Evolutionary conservation across 73 alveolate species (phyloP).

Genomic region (Paramecium bursaria): DNA sequence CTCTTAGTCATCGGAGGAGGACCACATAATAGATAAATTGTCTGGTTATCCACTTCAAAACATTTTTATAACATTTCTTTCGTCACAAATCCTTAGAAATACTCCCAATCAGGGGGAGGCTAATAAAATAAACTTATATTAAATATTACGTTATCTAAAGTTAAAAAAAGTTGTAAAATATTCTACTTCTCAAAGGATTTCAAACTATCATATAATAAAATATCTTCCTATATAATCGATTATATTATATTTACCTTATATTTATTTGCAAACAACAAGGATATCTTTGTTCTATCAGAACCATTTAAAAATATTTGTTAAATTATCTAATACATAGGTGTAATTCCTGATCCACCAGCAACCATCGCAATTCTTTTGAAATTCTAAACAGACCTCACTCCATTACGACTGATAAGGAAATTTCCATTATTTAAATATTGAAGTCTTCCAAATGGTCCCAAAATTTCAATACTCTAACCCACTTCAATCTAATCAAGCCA

Average conservation of each 20-base stretch:
- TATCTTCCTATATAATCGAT: slow-evolving; percentile 68
- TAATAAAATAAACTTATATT: not conserved
- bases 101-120: slow-evolving; percentile 78
- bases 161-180: slow-evolving; percentile 65
- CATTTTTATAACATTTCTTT: slow-evolving; percentile 71
- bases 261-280: slow-evolving; percentile 79
- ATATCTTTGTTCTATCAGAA: slow-evolving; percentile 70
- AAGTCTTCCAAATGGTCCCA: slow-evolving; percentile 67
- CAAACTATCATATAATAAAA: slow-evolving; percentile 74
- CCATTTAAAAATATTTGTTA: slow-evolving; percentile 69
- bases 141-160: slow-evolving; percentile 22
- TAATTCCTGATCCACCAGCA: slow-evolving; percentile 91
- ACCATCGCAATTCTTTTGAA: slow-evolving; percentile 75
- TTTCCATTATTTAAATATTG: slow-evolving; percentile 48
- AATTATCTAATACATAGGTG: slow-evolving; percentile 82
- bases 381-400: not conserved
- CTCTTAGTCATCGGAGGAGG: slow-evolving; percentile 78
- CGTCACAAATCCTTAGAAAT: slow-evolving; percentile 78
- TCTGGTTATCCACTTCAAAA: slow-evolving; percentile 71
- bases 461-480: slow-evolving; percentile 54
- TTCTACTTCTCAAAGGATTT: slow-evolving; percentile 68
- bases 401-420: not conserved
- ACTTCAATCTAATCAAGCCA: slow-evolving; percentile 28
- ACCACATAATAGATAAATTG: slow-evolving; percentile 80
- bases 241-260: slow-evolving; percentile 65